Percentiles rank a stretch among this genome's conserved stretches.
These are phyloP conservation scores for Thielaviopsis euricoi DNA, from an alignment of 2,329 filamentous ascomycete genomes.

Conservation along the genomic window DNA sequence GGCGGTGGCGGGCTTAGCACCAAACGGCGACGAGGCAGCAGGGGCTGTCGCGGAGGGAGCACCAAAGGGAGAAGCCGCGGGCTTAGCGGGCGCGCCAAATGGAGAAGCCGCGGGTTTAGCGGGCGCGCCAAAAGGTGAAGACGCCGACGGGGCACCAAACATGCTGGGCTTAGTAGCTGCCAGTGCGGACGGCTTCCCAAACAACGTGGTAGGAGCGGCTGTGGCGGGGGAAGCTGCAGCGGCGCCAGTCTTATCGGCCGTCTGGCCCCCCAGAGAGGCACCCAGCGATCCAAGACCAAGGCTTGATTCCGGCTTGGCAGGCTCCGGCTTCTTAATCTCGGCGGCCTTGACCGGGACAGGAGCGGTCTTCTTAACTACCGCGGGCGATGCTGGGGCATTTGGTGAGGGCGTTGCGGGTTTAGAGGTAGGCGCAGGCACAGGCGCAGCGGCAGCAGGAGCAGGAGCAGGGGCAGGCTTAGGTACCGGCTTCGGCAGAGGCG, in stretches of 20 bases:
- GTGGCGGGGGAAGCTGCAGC: background rate
- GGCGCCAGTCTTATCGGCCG: background rate
- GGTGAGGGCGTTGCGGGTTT: background rate
- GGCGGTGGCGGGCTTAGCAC: background rate
- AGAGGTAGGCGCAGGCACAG: no score
- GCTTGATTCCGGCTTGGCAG: background rate
- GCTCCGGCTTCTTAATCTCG: background rate
- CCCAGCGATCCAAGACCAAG: background rate
- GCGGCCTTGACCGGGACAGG: background rate
- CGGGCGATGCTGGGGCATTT: background rate
- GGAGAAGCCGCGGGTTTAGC: background rate
- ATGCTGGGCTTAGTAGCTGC: background rate
- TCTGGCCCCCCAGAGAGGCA: background rate
- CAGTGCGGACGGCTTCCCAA: background rate
- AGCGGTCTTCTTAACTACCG: background rate
- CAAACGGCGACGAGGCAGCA: background rate
- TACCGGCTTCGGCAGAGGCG: constrained; percentile 18
- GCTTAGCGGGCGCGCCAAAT: background rate
- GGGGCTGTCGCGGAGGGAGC: background rate
- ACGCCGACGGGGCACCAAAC: background rate
- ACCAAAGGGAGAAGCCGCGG: background rate
- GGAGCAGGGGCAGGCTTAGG: background rate
- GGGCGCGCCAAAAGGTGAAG: background rate
- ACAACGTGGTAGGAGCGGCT: background rate
- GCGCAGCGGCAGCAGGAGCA: background rate